These are phyloP conservation scores for Nitzschia putrida DNA, from an alignment of 108 stramenopile genomes.

Conservation along the genomic window DNA sequence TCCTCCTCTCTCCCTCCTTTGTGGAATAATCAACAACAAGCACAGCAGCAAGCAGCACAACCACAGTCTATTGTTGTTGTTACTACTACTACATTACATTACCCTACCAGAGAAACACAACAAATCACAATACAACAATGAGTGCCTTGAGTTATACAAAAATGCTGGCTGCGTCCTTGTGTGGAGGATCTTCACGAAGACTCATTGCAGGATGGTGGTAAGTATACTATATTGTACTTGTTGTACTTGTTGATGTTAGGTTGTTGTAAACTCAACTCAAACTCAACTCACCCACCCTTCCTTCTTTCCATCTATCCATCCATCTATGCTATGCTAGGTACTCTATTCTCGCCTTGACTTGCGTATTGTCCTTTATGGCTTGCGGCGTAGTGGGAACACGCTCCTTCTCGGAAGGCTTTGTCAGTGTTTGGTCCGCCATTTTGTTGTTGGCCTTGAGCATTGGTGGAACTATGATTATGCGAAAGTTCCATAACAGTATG, in stretches of 20 bases:
- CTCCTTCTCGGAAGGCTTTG: constrained; percentile 66
- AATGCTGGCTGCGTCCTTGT: constrained; percentile 61
- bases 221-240: constrained; percentile 22
- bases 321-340: constrained; percentile 58
- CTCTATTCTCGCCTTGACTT: constrained; percentile 74
- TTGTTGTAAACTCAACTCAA: no score
- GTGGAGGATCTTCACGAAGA: constrained; percentile 79
- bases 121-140: neutral
- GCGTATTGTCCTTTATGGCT: constrained; percentile 58
- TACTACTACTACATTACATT: no score
- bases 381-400: constrained; percentile 72
- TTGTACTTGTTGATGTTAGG: constrained; percentile 5
- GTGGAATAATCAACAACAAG: no score
- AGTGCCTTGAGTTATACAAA: constrained; percentile 53
- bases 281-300: neutral
- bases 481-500: constrained; percentile 85
- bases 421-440: constrained; percentile 71
- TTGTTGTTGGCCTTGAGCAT: constrained; percentile 68
- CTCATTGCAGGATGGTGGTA: constrained; percentile 94
- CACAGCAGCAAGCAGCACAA: no score
- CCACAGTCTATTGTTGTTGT: no score
- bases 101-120: no score
- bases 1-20: no score
- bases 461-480: constrained; percentile 89
- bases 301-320: neutral